Percentiles rank a stretch among this genome's conserved stretches.
phyloP scores from a whole-genome alignment of 106 monocot species.

The Cymbidium sinense region DNA sequence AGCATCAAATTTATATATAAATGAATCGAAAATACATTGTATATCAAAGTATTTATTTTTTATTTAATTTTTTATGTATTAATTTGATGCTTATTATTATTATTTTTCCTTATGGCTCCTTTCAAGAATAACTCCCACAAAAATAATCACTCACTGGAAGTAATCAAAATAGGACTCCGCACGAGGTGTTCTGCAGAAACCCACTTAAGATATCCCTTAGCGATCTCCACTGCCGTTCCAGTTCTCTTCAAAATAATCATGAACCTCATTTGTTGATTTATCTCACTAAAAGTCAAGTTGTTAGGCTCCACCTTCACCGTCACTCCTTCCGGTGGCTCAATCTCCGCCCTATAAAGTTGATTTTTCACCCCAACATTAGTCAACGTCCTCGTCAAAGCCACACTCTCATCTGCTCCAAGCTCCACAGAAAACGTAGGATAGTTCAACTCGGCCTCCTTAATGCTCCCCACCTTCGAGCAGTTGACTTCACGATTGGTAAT shows the following conservation, averaged over 20 bases:
- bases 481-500: slow-evolving; percentile 34
- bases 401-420: slow-evolving; percentile 16
- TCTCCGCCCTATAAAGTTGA: not conserved
- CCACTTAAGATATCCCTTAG: not conserved
- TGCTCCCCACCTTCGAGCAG: slow-evolving; percentile 12
- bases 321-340: not conserved
- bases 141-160: too few species aligned
- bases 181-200: not conserved
- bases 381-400: slow-evolving; percentile 35
- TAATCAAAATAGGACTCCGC: not conserved
- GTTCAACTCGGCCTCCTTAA: slow-evolving; percentile 37
- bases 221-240: not conserved
- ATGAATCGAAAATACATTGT: too few species aligned
- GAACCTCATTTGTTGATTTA: not conserved
- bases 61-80: too few species aligned
- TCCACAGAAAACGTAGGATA: slow-evolving; percentile 67
- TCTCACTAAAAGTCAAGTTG: not conserved
- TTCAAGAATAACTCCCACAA: too few species aligned
- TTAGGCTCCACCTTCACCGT: not conserved
- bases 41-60: too few species aligned
- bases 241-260: not conserved
- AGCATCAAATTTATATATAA: too few species aligned
- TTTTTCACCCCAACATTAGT: slow-evolving; percentile 47
- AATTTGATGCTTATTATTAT: too few species aligned
- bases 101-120: too few species aligned